phyloP scores from a whole-genome alignment of 805 yeast genomes.

The Cyberlindnera meyerae region DNA sequence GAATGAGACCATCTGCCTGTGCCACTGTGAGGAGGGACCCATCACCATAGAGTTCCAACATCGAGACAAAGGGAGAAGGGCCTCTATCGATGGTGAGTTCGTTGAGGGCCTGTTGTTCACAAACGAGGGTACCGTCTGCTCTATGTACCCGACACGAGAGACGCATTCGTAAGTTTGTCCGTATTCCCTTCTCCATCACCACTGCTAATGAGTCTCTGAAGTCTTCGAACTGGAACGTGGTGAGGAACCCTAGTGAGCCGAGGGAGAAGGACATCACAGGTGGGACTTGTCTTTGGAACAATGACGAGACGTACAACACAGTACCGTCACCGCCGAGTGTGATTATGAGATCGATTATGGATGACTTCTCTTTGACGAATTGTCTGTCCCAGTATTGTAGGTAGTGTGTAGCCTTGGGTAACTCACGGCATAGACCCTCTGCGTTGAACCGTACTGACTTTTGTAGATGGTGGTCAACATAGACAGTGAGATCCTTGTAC shows the following conservation, averaged over 20 bases:
- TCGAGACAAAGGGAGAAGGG: constrained; percentile 87
- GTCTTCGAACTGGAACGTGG: constrained; percentile 76
- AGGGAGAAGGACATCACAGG: constrained; percentile 86
- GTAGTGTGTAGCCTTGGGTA: constrained; percentile 40
- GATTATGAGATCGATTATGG: constrained; percentile 66
- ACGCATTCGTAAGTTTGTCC: constrained; percentile 79
- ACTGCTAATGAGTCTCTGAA: constrained; percentile 54
- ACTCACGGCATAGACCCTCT: constrained; percentile 42
- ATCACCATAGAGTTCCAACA: constrained; percentile 86
- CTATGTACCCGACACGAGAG: constrained; percentile 72
- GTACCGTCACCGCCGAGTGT: constrained; percentile 98
- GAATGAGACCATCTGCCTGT: constrained; percentile 89
- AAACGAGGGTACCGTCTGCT: constrained; percentile 33
- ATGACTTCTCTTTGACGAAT: constrained; percentile 39
- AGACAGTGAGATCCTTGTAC: constrained; percentile 43
- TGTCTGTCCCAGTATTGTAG: constrained; percentile 68
- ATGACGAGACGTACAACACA: constrained; percentile 78
- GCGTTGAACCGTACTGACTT: constrained; percentile 60
- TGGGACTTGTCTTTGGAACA: constrained; percentile 82
- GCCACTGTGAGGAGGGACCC: constrained; percentile 80
- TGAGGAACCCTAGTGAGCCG: constrained; percentile 90
- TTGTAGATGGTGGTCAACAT: constrained; percentile 68
- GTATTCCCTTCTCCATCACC: constrained; percentile 66
- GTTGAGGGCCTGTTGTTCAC: constrained; percentile 74
- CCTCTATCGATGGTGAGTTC: constrained; percentile 92